These are phyloP conservation scores for Suhomyces xylopsoci DNA, from an alignment of 805 yeast genomes.

Conservation along the genomic window DNA sequence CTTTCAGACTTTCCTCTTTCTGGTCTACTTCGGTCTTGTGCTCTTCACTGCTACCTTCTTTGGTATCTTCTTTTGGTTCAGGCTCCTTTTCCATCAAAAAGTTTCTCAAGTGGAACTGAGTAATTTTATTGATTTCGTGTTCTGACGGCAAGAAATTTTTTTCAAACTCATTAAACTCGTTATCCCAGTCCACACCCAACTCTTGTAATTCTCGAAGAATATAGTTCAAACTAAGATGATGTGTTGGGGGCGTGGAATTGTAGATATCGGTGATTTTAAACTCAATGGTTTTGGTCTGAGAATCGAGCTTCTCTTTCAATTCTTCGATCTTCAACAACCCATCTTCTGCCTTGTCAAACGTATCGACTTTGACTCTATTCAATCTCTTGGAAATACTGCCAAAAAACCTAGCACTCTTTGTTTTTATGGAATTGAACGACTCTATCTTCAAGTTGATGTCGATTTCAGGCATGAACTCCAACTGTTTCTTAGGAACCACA, in stretches of 20 bases:
- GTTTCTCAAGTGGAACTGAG: slow-evolving; percentile 80
- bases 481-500: slow-evolving; percentile 66
- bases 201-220: slow-evolving; percentile 73
- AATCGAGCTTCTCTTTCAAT: slow-evolving; percentile 49
- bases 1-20: not conserved
- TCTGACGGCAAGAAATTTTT: slow-evolving; percentile 81
- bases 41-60: not conserved
- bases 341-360: slow-evolving; percentile 66
- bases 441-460: slow-evolving; percentile 69
- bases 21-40: not conserved
- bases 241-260: slow-evolving; percentile 53
- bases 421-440: slow-evolving; percentile 50
- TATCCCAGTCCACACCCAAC: slow-evolving; percentile 83
- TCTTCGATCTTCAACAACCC: slow-evolving; percentile 60
- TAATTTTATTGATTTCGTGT: slow-evolving; percentile 85
- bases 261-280: slow-evolving; percentile 51
- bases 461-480: slow-evolving; percentile 69
- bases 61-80: not conserved
- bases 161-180: slow-evolving; percentile 78
- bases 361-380: slow-evolving; percentile 71
- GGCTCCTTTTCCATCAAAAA: slow-evolving; percentile 57
- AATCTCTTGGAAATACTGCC: slow-evolving; percentile 68
- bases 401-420: slow-evolving; percentile 60
- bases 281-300: slow-evolving; percentile 49
- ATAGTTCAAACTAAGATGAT: slow-evolving; percentile 66